Evolutionary conservation across 345 rosid genomes (phyloP).

Genomic region (Heritiera littoralis): DNA sequence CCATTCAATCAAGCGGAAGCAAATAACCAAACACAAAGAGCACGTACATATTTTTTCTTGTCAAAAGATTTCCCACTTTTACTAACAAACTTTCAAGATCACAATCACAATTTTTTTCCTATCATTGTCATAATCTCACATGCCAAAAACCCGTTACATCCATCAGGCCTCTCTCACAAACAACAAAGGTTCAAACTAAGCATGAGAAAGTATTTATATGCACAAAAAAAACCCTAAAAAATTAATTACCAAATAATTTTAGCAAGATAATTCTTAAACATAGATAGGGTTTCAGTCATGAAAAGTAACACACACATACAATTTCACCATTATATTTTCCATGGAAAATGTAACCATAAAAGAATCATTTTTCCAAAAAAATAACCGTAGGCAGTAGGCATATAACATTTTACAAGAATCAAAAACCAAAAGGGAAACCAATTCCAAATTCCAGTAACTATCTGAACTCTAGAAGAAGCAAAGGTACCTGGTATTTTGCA

Average conservation of each 20-base stretch:
- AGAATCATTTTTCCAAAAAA: background rate
- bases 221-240: background rate
- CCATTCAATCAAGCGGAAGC: background rate
- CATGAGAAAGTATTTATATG: background rate
- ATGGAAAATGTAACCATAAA: background rate
- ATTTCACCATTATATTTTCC: background rate
- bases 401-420: background rate
- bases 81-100: background rate
- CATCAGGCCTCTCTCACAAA: background rate
- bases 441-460: background rate
- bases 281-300: background rate
- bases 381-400: background rate
- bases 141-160: background rate
- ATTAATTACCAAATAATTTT: background rate
- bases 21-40: background rate
- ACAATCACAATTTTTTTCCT: background rate
- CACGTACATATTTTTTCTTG: background rate
- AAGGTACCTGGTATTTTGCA: conserved; percentile 13
- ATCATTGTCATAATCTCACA: background rate
- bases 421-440: background rate
- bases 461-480: background rate
- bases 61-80: background rate
- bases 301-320: background rate
- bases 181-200: background rate
- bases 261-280: background rate